These are phyloP conservation scores for Chalaropsis thielavioides DNA, from an alignment of 2,329 filamentous ascomycete genomes.

Conservation along the genomic window DNA sequence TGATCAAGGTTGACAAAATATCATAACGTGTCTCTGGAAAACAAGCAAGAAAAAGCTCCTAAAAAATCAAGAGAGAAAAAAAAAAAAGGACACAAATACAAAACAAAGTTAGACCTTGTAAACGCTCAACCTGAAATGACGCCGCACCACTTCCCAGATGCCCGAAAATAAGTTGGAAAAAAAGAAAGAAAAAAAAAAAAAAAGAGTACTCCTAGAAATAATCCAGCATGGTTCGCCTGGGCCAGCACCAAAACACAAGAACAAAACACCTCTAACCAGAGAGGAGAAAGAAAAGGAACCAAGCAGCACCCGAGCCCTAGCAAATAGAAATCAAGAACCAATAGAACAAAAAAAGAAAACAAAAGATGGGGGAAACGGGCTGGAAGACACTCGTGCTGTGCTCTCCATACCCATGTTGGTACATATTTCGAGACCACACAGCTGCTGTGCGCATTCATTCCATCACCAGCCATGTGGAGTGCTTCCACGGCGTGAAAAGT, in stretches of 20 bases:
- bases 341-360: neutral
- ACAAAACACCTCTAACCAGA: neutral
- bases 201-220: neutral
- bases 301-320: neutral
- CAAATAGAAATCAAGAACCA: constrained; percentile 5
- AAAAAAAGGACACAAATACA: constrained; percentile 1
- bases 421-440: neutral
- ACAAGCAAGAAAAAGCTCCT: neutral
- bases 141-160: neutral
- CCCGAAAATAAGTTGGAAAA: neutral
- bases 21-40: neutral
- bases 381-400: neutral
- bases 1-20: neutral
- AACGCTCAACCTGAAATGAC: neutral
- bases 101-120: neutral
- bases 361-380: neutral
- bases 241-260: constrained; percentile 4
- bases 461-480: constrained; percentile 1
- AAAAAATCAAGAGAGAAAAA: constrained; percentile 6
- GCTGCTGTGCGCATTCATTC: neutral
- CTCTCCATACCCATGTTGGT: neutral
- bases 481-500: neutral
- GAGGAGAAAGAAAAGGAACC: constrained; percentile 5
- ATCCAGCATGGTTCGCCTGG: neutral
- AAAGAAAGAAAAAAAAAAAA: neutral